These are phyloP conservation scores for Fomitopsis betulina DNA, from an alignment of 1,284 basidiomycete genomes.

Conservation along the genomic window DNA sequence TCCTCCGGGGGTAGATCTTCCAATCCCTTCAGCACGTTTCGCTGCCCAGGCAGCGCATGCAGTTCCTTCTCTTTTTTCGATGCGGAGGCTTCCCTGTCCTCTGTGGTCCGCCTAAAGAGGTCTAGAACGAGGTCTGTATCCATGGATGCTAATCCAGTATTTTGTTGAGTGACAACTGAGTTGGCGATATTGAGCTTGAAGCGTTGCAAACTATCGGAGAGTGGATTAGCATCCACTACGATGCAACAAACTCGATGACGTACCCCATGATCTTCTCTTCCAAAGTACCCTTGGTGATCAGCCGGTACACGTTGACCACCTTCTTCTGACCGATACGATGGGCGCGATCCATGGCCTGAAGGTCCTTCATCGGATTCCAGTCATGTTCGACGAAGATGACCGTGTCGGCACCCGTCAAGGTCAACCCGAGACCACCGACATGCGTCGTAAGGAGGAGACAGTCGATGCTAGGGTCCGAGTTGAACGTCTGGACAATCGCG, in stretches of 20 bases:
- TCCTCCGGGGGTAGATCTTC: constrained; percentile 89
- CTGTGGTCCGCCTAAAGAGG: constrained; percentile 81
- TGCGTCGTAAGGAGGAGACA: constrained; percentile 94
- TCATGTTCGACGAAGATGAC: constrained; percentile 99
- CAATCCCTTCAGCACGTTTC: constrained; percentile 79
- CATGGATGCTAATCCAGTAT: constrained; percentile 91
- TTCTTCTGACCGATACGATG: constrained; percentile 99
- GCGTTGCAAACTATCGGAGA: constrained; percentile 72
- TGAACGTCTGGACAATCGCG: constrained; percentile 97
- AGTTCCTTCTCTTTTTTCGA: constrained; percentile 55
- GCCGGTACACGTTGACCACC: constrained; percentile 97
- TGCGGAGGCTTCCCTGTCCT: constrained; percentile 60
- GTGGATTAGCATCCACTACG: constrained; percentile 4
- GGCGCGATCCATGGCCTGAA: constrained; percentile 99
- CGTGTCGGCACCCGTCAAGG: constrained; percentile 96
- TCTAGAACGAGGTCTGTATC: constrained; percentile 97
- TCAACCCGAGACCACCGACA: constrained; percentile 94
- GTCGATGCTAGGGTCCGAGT: constrained; percentile 96
- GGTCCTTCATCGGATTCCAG: constrained; percentile 99
- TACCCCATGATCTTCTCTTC: constrained; percentile 99
- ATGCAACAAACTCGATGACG: constrained; percentile 23
- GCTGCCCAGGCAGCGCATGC: constrained; percentile 56
- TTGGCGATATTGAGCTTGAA: constrained; percentile 99
- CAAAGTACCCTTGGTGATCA: constrained; percentile 95
- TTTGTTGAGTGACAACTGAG: constrained; percentile 96